phyloP scores from a whole-genome alignment of 495 filamentous ascomycete species.

The Margaritispora aquatica region DNA sequence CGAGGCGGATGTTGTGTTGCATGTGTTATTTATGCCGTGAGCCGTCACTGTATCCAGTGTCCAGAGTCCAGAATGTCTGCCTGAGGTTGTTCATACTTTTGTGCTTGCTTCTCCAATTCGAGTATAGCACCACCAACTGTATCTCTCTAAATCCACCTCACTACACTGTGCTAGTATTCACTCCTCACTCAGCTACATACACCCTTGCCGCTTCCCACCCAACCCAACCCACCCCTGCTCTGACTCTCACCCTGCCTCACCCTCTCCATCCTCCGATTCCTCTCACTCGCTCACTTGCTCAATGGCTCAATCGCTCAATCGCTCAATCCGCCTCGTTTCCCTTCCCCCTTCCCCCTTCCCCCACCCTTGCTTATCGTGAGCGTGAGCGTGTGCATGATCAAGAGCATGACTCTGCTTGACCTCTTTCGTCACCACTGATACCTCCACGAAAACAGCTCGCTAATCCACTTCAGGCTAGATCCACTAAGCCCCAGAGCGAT shows the following conservation, averaged over 20 bases:
- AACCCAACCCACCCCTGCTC: background rate
- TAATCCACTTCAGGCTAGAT: background rate
- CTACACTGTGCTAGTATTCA: background rate
- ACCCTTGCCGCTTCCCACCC: background rate
- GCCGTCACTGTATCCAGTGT: too few species aligned
- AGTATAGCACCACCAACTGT: too few species aligned
- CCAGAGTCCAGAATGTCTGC: too few species aligned
- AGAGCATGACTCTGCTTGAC: too few species aligned
- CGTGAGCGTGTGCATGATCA: too few species aligned
- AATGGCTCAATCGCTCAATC: background rate
- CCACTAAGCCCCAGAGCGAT: constrained; percentile 1
- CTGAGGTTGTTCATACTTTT: too few species aligned
- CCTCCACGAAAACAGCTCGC: background rate
- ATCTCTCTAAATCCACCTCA: too few species aligned
- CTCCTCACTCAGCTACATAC: background rate
- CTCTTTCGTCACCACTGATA: constrained; percentile 2
- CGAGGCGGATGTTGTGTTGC: too few species aligned
- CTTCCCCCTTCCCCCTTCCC: background rate
- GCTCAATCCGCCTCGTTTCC: background rate
- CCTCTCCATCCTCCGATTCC: too few species aligned
- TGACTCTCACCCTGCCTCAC: background rate
- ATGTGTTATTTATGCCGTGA: too few species aligned
- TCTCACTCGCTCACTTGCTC: too few species aligned
- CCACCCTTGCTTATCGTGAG: background rate
- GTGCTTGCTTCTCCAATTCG: too few species aligned